Conservation (phyloP, 2,329 filamentous ascomycete species). For the Fusarium tuaranense region DNA sequence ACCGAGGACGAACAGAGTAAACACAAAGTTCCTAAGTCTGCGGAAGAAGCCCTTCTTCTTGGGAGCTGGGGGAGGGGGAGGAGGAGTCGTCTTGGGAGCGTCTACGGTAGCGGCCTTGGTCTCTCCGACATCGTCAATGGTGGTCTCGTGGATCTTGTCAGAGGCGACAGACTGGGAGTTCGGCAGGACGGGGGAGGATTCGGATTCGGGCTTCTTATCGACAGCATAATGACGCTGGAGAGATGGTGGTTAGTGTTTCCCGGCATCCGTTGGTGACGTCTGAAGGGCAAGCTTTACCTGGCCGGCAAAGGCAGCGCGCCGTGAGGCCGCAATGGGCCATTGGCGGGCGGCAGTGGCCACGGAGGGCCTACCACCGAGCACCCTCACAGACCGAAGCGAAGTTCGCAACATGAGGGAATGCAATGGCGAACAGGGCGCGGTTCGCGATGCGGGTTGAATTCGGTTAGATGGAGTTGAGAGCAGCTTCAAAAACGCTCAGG, state of each 20-base stretch:
- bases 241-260: constrained; percentile 47
- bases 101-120: constrained; percentile 55
- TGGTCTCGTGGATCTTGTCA: constrained; percentile 56
- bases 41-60: constrained; percentile 73
- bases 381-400: constrained; percentile 74
- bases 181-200: constrained; percentile 63
- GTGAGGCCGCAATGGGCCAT: constrained; percentile 62
- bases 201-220: constrained; percentile 62
- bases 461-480: constrained; percentile 48
- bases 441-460: constrained; percentile 45
- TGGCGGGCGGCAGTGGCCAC: constrained; percentile 66
- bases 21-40: constrained; percentile 80
- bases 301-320: constrained; percentile 47
- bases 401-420: constrained; percentile 76
- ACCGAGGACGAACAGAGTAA: constrained; percentile 81
- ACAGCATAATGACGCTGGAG: constrained; percentile 68
- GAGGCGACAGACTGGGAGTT: constrained; percentile 64
- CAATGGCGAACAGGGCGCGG: constrained; percentile 55
- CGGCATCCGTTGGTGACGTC: constrained; percentile 48
- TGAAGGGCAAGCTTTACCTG: constrained; percentile 51
- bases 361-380: constrained; percentile 66
- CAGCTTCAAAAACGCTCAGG: constrained; percentile 57
- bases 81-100: constrained; percentile 49
- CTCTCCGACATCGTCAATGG: constrained; percentile 52
- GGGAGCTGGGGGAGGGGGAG: constrained; percentile 47